A percentile compares a stretch with the other conserved stretches of the same genome.
Evolutionary conservation across 1,139 yeast genomes (phyloP).

Genomic region (Lodderomyces margitis): DNA sequence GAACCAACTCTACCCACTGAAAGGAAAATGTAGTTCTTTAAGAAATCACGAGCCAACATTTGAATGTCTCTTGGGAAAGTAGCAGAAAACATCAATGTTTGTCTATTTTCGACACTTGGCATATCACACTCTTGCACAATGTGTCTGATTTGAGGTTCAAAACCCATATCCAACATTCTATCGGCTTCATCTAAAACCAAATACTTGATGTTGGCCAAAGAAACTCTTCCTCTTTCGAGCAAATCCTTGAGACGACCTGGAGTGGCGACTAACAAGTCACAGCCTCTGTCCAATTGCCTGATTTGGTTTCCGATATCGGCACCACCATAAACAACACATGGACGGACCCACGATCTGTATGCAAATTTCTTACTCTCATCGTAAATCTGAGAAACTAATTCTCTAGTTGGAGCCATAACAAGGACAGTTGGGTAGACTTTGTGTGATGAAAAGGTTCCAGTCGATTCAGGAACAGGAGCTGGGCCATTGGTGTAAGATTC

Average conservation of each 20-base stretch:
- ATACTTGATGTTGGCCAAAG: constrained; percentile 85
- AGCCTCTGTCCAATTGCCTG: constrained; percentile 87
- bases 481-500: constrained; percentile 93
- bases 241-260: constrained; percentile 98
- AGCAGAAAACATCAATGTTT: constrained; percentile 97
- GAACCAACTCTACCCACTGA: constrained; percentile 99
- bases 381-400: constrained; percentile 92
- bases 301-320: constrained; percentile 88
- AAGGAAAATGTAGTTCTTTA: constrained; percentile 91
- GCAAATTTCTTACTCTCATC: constrained; percentile 96
- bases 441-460: constrained; percentile 60
- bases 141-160: constrained; percentile 98
- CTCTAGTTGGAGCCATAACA: constrained; percentile 98
- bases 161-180: constrained; percentile 99
- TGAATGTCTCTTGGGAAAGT: constrained; percentile 98
- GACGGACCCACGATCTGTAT: constrained; percentile 98
- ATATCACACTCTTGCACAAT: constrained; percentile 97
- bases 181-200: constrained; percentile 98
- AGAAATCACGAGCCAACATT: constrained; percentile 94
- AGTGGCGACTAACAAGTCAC: constrained; percentile 94
- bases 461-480: constrained; percentile 54
- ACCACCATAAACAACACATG: constrained; percentile 98
- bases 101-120: constrained; percentile 90
- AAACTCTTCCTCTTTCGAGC: constrained; percentile 90
- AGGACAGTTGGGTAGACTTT: constrained; percentile 94